Evolutionary conservation across 2,329 filamentous ascomycete species (phyloP).

Genomic region (Eutypa lata): DNA sequence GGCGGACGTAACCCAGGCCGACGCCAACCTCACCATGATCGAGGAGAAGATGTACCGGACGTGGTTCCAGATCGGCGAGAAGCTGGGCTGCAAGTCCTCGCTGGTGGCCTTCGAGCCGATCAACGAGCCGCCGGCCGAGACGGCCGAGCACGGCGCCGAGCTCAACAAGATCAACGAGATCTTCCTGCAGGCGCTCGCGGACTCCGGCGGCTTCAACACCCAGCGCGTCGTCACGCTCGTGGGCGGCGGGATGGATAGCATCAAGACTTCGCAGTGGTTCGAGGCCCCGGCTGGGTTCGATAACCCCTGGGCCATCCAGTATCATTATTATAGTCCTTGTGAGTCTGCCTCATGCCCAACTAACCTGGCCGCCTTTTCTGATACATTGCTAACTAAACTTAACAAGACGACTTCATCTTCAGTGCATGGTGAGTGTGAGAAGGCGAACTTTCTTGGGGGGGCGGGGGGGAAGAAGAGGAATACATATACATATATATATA

Average conservation of each 20-base stretch:
- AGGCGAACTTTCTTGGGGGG: too few relatives aligned
- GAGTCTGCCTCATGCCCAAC: conserved; percentile 2
- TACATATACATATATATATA: too few relatives aligned
- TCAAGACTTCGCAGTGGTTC: conserved; percentile 55
- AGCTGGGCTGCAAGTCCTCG: conserved; percentile 52
- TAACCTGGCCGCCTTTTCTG: too few relatives aligned
- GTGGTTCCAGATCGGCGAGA: conserved; percentile 56
- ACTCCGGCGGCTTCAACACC: conserved; percentile 53
- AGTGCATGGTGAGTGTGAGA: conserved; percentile 32
- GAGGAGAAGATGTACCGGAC: conserved; percentile 54
- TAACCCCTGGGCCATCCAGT: conserved; percentile 59
- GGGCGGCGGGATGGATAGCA: conserved; percentile 47
- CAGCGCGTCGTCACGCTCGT: conserved; percentile 54
- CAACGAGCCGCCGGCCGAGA: conserved; percentile 55
- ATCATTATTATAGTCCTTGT: conserved; percentile 58
- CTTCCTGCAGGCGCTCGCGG: conserved; percentile 51
- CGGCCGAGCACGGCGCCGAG: conserved; percentile 44
- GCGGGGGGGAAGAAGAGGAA: background rate
- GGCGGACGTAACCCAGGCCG: conserved; percentile 47
- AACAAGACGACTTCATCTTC: conserved; percentile 41
- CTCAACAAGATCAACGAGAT: conserved; percentile 55
- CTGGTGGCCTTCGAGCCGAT: conserved; percentile 56
- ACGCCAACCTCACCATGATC: conserved; percentile 48
- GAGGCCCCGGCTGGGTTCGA: conserved; percentile 43
- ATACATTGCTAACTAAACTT: background rate